Percentiles rank a stretch among this genome's conserved stretches.
These are phyloP conservation scores for Aurifilum marmelostoma DNA, from an alignment of 2,329 filamentous ascomycete genomes.

Conservation along the genomic window DNA sequence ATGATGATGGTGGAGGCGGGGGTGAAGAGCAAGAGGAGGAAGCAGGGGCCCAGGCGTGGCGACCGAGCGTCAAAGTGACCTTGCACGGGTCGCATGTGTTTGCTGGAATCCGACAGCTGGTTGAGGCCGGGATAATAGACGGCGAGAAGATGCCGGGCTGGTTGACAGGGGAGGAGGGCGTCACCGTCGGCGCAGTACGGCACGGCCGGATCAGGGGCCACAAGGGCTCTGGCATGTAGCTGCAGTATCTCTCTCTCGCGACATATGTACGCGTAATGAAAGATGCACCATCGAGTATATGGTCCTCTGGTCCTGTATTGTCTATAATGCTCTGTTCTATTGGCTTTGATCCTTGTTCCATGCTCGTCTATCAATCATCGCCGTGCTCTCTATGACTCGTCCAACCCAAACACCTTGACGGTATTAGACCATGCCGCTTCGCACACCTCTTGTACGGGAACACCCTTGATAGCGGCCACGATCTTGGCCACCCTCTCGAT, in stretches of 20 bases:
- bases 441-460: constrained; percentile 79
- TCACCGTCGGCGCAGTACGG: constrained; percentile 72
- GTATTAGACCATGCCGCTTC: constrained; percentile 88
- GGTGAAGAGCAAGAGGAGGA: constrained; percentile 37
- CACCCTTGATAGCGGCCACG: constrained; percentile 82
- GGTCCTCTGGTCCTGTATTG: neutral
- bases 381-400: constrained; percentile 37
- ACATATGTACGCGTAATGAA: too few species aligned
- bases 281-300: constrained; percentile 9
- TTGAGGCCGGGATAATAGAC: constrained; percentile 76
- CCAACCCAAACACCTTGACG: constrained; percentile 75
- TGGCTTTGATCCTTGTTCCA: constrained; percentile 12
- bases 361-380: constrained; percentile 38
- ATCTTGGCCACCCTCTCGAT: constrained; percentile 88
- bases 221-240: constrained; percentile 57
- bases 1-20: constrained; percentile 32
- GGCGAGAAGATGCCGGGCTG: constrained; percentile 81
- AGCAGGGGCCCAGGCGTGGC: constrained; percentile 44
- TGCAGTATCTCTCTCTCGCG: neutral
- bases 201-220: constrained; percentile 66
- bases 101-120: constrained; percentile 75
- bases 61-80: constrained; percentile 65
- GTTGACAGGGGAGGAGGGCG: constrained; percentile 86
- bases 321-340: constrained; percentile 6
- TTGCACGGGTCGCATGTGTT: constrained; percentile 81